These are phyloP conservation scores for Microbotryum intermedium DNA, from an alignment of 1,284 basidiomycete genomes.

Conservation along the genomic window DNA sequence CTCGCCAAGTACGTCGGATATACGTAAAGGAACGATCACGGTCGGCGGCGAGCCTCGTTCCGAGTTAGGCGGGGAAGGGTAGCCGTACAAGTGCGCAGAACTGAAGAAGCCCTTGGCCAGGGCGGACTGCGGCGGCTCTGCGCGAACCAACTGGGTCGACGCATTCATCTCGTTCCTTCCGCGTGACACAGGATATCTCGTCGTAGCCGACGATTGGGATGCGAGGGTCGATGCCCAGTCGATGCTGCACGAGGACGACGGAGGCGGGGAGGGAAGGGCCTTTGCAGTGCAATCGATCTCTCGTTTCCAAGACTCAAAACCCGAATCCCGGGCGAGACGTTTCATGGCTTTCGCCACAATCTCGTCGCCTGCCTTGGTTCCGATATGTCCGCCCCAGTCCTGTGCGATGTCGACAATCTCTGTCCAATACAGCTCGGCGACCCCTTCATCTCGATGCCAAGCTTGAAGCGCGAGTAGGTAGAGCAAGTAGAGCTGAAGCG, in stretches of 20 bases:
- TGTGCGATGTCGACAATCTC: not conserved
- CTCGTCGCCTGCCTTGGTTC: not conserved
- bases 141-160: not conserved
- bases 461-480: not conserved
- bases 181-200: not conserved
- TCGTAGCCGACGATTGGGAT: not conserved
- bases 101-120: too few relatives aligned
- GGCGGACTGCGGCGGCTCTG: not conserved
- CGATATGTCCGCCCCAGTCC: not conserved
- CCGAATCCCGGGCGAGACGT: not conserved
- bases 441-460: not conserved
- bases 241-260: not conserved
- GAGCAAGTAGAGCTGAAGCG: not conserved
- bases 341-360: not conserved
- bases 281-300: not conserved
- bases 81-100: not conserved
- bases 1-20: too few relatives aligned
- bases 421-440: not conserved
- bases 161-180: not conserved
- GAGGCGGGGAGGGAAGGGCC: not conserved
- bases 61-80: not conserved
- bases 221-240: not conserved
- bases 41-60: not conserved
- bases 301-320: not conserved
- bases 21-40: not conserved